Percentiles rank a stretch among this genome's conserved stretches.
Conservation (phyloP, 2,329 filamentous ascomycete species). For the Trichoderma lentiforme region DNA sequence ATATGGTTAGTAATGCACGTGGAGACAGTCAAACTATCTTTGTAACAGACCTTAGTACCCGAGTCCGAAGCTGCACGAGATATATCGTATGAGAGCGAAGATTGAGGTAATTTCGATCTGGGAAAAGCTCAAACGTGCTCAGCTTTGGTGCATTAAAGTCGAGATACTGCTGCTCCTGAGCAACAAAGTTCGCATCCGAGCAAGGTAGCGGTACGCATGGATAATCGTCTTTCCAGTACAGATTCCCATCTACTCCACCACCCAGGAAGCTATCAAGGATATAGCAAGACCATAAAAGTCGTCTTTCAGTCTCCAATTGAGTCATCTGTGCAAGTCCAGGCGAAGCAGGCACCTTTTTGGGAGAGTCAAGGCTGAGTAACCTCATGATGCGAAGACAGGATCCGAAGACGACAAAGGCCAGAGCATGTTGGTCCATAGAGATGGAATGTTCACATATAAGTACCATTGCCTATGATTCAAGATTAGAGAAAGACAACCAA, state of each 20-base stretch:
- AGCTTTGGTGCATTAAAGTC: background rate
- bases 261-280: constrained; percentile 7
- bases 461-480: constrained; percentile 1
- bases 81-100: constrained; percentile 10
- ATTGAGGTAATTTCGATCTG: background rate
- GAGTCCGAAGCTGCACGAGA: constrained; percentile 8
- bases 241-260: constrained; percentile 3
- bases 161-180: background rate
- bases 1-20: background rate
- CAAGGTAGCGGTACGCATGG: constrained; percentile 1
- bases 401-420: constrained; percentile 7
- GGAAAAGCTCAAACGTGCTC: background rate
- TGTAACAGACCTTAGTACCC: background rate
- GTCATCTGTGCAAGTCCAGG: background rate
- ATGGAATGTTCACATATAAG: constrained; percentile 9
- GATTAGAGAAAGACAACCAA: background rate
- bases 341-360: background rate
- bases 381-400: constrained; percentile 5
- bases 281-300: constrained; percentile 7
- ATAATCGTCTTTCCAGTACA: constrained; percentile 1
- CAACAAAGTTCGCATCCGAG: constrained; percentile 6
- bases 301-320: background rate
- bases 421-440: constrained; percentile 1
- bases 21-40: background rate
- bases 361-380: background rate